A percentile compares a stretch with the other conserved stretches of the same genome.
phyloP scores from a whole-genome alignment of 1,284 basidiomycete genomes.

The Filobasidium uniguttulatum region DNA sequence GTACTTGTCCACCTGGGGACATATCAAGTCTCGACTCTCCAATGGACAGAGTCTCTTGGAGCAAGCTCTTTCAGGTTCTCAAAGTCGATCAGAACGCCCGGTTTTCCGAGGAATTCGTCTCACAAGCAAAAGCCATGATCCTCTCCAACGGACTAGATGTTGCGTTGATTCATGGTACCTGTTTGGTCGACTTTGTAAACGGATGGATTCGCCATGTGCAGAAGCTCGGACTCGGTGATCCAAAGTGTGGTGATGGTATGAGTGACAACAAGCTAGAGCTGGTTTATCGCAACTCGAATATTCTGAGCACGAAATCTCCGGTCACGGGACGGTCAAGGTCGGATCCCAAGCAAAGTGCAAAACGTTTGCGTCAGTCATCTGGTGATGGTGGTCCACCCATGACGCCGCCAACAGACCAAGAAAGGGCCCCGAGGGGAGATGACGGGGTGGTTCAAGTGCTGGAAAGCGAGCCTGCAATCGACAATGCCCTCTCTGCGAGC shows the following conservation, averaged over 20 bases:
- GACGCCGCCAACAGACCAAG: too few relatives aligned
- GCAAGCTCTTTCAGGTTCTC: conserved; percentile 42
- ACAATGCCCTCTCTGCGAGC: too few relatives aligned
- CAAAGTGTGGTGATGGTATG: conserved; percentile 14
- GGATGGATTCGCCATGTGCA: conserved; percentile 29
- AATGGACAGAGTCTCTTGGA: conserved; percentile 19
- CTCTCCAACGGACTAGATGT: conserved; percentile 27
- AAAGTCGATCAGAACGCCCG: conserved; percentile 39
- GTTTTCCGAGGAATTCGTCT: conserved; percentile 48
- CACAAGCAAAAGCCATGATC: conserved; percentile 41
- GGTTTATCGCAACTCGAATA: conserved; percentile 35
- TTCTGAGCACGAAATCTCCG: too few relatives aligned
- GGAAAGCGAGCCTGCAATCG: too few relatives aligned
- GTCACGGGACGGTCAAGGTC: too few relatives aligned
- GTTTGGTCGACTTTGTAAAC: conserved; percentile 23
- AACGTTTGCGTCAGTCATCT: too few relatives aligned
- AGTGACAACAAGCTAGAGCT: conserved; percentile 30
- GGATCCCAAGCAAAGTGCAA: too few relatives aligned
- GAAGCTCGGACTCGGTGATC: conserved; percentile 26
- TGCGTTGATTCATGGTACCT: conserved; percentile 19
- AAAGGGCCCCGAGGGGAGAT: too few relatives aligned
- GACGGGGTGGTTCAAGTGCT: too few relatives aligned
- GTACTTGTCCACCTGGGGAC: too few relatives aligned
- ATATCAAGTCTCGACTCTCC: background rate
- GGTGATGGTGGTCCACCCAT: too few relatives aligned